A percentile compares a stretch with the other conserved stretches of the same genome.
phyloP scores from a whole-genome alignment of 805 yeast species.

The Lachancea thermotolerans region DNA sequence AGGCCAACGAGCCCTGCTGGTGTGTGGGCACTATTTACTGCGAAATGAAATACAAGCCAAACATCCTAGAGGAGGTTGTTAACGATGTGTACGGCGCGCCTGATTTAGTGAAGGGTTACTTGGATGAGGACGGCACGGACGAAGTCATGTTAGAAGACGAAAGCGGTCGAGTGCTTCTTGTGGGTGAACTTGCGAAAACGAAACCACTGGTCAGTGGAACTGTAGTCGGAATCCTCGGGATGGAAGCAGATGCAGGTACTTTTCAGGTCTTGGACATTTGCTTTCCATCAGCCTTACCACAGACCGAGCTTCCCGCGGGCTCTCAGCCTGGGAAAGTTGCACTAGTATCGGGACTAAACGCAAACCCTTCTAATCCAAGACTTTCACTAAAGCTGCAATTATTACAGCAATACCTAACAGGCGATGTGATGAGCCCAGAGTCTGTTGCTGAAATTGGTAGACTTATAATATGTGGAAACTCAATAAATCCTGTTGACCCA shows the following conservation, averaged over 20 bases:
- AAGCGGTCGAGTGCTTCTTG: conserved; percentile 74
- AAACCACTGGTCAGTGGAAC: conserved; percentile 78
- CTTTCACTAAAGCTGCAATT: conserved; percentile 43
- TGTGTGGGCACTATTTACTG: conserved; percentile 80
- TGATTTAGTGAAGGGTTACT: conserved; percentile 39
- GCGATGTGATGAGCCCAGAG: conserved; percentile 48
- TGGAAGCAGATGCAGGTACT: conserved; percentile 75
- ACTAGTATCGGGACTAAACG: conserved; percentile 66
- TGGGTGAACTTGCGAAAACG: conserved; percentile 49
- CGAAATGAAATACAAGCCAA: conserved; percentile 79
- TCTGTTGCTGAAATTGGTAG: conserved; percentile 37
- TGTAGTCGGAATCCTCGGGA: conserved; percentile 81
- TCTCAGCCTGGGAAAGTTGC: conserved; percentile 43
- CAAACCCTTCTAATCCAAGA: conserved; percentile 41
- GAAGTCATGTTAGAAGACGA: conserved; percentile 82
- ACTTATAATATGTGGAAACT: conserved; percentile 69
- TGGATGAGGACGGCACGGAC: conserved; percentile 48
- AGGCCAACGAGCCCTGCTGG: conserved; percentile 53
- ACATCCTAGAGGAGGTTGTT: conserved; percentile 75
- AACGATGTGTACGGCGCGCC: conserved; percentile 41
- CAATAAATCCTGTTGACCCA: conserved; percentile 36
- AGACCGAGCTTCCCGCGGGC: conserved; percentile 32
- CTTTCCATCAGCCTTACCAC: conserved; percentile 62
- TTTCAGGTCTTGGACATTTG: conserved; percentile 78
- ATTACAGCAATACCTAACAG: conserved; percentile 62